These are phyloP conservation scores for Penicillium antarcticum DNA, from an alignment of 495 filamentous ascomycete genomes.

Conservation along the genomic window DNA sequence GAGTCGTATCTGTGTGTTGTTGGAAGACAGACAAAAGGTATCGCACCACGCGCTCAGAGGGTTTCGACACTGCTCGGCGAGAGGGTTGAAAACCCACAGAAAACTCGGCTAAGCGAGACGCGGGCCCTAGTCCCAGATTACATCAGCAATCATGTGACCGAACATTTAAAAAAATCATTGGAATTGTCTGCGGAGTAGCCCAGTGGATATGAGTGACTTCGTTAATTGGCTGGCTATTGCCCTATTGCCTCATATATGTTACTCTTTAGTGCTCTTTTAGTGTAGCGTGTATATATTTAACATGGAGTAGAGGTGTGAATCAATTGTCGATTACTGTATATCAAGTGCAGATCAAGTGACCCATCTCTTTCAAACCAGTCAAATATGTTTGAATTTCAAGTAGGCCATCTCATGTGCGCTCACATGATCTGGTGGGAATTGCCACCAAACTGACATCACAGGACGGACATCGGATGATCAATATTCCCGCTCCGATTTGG, in stretches of 20 bases:
- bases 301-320: no score
- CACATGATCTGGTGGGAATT: background rate
- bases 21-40: constrained; percentile 44
- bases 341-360: no score
- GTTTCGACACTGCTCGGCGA: constrained; percentile 39
- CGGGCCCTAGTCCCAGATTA: constrained; percentile 33
- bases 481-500: constrained; percentile 11
- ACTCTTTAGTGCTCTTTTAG: no score
- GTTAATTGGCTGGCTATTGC: no score
- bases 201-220: no score
- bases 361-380: no score
- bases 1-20: constrained; percentile 45
- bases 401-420: no score
- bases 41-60: constrained; percentile 41
- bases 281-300: no score
- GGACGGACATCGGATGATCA: background rate
- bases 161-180: constrained; percentile 1
- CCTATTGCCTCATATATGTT: no score
- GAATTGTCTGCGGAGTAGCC: background rate
- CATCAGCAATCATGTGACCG: constrained; percentile 18
- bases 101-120: constrained; percentile 50
- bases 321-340: no score
- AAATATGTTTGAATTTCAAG: no score
- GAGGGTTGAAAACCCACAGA: constrained; percentile 46
- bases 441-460: constrained; percentile 2